Evolutionary conservation across 2,329 filamentous ascomycete genomes (phyloP), one percentile per base, ranked within the genome.

Genomic region (Fusarium bulbicola): DNA sequence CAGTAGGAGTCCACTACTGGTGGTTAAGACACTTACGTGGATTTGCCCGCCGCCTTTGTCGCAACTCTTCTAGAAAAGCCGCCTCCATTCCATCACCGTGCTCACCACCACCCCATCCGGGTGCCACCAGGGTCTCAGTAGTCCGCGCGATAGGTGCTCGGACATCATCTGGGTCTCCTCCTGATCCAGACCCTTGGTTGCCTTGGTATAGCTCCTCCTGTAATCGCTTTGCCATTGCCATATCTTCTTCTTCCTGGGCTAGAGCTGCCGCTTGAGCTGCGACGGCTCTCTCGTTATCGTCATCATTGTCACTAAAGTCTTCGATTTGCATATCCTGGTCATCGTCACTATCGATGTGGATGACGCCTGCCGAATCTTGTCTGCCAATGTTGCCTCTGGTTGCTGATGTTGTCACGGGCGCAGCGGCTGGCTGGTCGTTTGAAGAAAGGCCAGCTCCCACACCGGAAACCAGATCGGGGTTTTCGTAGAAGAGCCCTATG

Each of bases 141-240:
- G 93, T 97, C 76, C 94, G 90, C 50, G 92, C 94, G 82, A 99
- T 97, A 14, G 96, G 96, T 53, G 96, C 96, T 78, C 96, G 89
- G 61, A 99, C 92, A 50, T 87, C 92, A 75, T 91, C 91, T 68
- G 84, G 84, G 30, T 81, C 61, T 39, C 54, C 81, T 13, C 80
- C 83, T 28, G 74, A 68, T 30, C 69, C 84, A 43, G 80, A 79
- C 13, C 78, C 82, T 40, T 77, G 66, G 78, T 80, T 66, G 73
- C 84, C 88, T 59, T 89, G 88, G 77, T 98, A 98, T 79, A 97
- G 88, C 82, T 99, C 95, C 79, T 99, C 93, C 81, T 99, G 96
- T 67, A 99, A 82, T 64, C 93, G 90, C 81, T 95, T 90, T 12
- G 96, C 96, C 91, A 98, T 95, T 47, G 93, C 95, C 59, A 94